Evolutionary conservation across 2,329 filamentous ascomycete genomes (phyloP).

Genomic region (Fusarium secorum): DNA sequence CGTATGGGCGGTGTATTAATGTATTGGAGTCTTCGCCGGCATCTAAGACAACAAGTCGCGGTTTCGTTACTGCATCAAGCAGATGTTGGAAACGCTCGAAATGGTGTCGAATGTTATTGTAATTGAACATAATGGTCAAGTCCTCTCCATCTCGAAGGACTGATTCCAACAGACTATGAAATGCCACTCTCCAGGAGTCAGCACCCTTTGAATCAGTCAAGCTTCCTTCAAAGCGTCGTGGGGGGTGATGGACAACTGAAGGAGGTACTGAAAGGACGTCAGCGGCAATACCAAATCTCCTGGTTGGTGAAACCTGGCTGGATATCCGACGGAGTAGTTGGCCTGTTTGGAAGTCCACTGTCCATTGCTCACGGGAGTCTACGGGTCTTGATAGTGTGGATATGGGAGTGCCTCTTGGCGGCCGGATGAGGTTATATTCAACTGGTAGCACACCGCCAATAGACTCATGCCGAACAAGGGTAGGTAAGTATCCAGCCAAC

Average conservation of each 20-base stretch:
- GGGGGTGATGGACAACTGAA: slow-evolving; percentile 16
- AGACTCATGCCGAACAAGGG: slow-evolving; percentile 50
- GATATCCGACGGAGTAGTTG: slow-evolving; percentile 56
- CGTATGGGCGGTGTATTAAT: slow-evolving; percentile 48
- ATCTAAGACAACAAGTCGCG: slow-evolving; percentile 64
- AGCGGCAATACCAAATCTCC: slow-evolving; percentile 54
- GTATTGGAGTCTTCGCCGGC: slow-evolving; percentile 59
- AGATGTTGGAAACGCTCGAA: slow-evolving; percentile 57
- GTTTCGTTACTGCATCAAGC: slow-evolving; percentile 60
- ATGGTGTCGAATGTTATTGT: slow-evolving; percentile 62
- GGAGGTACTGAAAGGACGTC: slow-evolving; percentile 39
- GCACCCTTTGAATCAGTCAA: slow-evolving; percentile 38
- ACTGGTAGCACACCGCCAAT: slow-evolving; percentile 42
- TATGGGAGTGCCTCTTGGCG: slow-evolving; percentile 50
- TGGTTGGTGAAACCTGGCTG: slow-evolving; percentile 53
- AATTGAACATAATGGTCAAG: slow-evolving; percentile 64
- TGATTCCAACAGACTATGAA: slow-evolving; percentile 63
- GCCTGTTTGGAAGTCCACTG: slow-evolving; percentile 58
- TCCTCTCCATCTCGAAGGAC: slow-evolving; percentile 68
- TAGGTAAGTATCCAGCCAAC: slow-evolving; percentile 50
- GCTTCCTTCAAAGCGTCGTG: slow-evolving; percentile 34
- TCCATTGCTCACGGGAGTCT: slow-evolving; percentile 45
- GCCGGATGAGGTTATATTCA: slow-evolving; percentile 55
- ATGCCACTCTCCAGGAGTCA: slow-evolving; percentile 63
- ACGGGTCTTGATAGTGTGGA: slow-evolving; percentile 47